Base-by-base conservation (phyloP, 805 yeast genomes). In the Ogataea henricii region DNA sequence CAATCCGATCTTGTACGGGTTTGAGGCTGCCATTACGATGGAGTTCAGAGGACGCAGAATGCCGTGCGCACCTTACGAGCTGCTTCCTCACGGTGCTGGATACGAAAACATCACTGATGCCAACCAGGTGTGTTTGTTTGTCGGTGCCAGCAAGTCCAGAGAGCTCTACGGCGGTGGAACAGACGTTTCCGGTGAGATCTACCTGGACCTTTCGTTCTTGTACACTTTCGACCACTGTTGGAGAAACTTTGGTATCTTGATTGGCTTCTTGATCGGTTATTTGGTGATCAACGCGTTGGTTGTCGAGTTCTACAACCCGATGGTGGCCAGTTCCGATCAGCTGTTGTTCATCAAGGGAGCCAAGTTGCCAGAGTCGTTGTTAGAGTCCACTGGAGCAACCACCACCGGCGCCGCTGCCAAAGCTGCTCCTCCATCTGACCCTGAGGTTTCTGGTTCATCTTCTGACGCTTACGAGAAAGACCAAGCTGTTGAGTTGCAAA, bases 181-280 rank as follows among this genome's bases (percentile, higher is more conserved):
- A 14, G 62, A 64, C 47, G 86, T 83, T 29, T 62, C 63, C 51
- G 89, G 88, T 61, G 79, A 76, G 47, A 60, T 62, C 16, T 83
- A 79, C 56, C 46, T 82, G 10, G 51, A 52, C 4, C 57, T 57
- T 3, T 63, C 81, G 7, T 88, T 65, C 65, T 60, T 65, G 35
- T 89, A 83, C 70, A 60, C 61, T 17, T 80, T 74, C 58, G 53
- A 65, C 17, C 88, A 89, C 65, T 74, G 78, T 42, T 89, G 96
- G 96, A 81, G 96, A 71, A 86, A 89, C 64, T 74, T 85, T 48
- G 96, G 83, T 48, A 74, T 78, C 48, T 46, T 71, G 47, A 49
- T 76, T 55, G 77, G 63, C 4, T 76, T 71, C 56, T 63, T 70
- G 33, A 32, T 74, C 13, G 72, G 76, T 52, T 74, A 74, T 62